Evolutionary conservation across 495 filamentous ascomycete genomes (phyloP), one percentile per base, ranked within the genome.

Genomic region (Penicillium odoratum): DNA sequence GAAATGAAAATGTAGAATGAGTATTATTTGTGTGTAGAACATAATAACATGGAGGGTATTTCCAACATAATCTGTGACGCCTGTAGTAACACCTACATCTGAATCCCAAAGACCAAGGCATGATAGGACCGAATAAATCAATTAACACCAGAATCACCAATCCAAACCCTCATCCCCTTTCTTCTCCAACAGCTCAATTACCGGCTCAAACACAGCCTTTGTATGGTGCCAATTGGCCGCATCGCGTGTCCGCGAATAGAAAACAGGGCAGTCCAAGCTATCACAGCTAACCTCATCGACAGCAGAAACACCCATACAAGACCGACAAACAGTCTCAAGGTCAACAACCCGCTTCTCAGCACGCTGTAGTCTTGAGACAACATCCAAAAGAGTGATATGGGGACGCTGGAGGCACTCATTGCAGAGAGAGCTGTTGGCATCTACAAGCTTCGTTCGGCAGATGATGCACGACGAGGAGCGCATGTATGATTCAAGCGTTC

Each of bases 251-350:
- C 95, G 75, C 2, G 88, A 88, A 69, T 97, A 98, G 64, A 94
- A 97, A 3, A 97, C 90, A 0, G 92, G 89, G 68, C 94, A 98
- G 71, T 97, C 94, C 70, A 86, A 81, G 61, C 89, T 96, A 65
- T 96, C 91, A 69, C 94, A 98, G 36, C 69, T 82, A 36, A 97
- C 86, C 31, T 89, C 84, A 45, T 96, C 92, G 5, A 83, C 76
- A 62, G 83, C 87, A 15, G 89, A 72, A 42, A 91, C 67, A 7
- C 85, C 85, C 30, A 88, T 85, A 64, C 94, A 98, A 63, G 86
- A 91, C 61, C 88, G 86, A 71, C 94, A 98, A 52, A 96, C 77
- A 55, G 78, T 81, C 34, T 87, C 76, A n/a, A 96, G 72, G 63
- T 93, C 84, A 53, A 72, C 66, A 18, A 83, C 80, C 52, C 80